Evolutionary conservation across 2,329 filamentous ascomycete genomes (phyloP), one percentile per base, ranked within the genome.

Genomic region (Mycocentrospora acerina): DNA sequence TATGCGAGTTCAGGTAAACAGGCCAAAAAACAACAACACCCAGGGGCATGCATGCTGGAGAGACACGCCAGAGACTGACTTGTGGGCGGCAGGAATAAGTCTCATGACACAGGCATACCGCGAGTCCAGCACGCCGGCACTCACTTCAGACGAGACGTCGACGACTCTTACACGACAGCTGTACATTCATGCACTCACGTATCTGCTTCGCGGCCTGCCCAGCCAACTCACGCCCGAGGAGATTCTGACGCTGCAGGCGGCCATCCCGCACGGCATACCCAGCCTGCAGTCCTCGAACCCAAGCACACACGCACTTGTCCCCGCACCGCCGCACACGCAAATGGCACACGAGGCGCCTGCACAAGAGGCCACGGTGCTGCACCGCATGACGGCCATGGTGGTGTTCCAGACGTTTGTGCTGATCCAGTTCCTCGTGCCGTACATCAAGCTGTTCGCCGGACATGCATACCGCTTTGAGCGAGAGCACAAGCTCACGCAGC

Each of bases 181-280:
- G 8, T 86, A 85, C 60, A 66, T 86, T 32, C 79, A 85, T 51
- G 77, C 80, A 41, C 64, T 84, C 4, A 76, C 77, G 3, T 85
- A 85, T 59, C 70, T 86, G 16, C 71, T 86, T n/a, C 76, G 76
- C 44, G 82, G 78, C 7, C 71, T 86, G 0, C 83, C 83, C 0
- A 44, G 64, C 2, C 71, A 83, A 33, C 72, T 86, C 19, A 76
- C 75, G 22, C 64, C 67, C 2, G 73, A 76, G 46, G 83, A 86
- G 57, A 59, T 67, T 18, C 57, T 75, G 16, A 73, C 72, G 31
- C 67, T 85, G 4, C 72, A 72, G 25, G 71, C 69, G 16, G 73
- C 80, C 1, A 62, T 81, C 4, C 80, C 80, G 2, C 44, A 54
- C 6, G 43, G 48, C 22, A 41, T 67, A 0, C 19, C 46, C 15